A percentile compares a stretch with the other conserved stretches of the same genome.
phyloP scores from a whole-genome alignment of 2,329 filamentous ascomycete genomes.

The Colletotrichum sp. region DNA sequence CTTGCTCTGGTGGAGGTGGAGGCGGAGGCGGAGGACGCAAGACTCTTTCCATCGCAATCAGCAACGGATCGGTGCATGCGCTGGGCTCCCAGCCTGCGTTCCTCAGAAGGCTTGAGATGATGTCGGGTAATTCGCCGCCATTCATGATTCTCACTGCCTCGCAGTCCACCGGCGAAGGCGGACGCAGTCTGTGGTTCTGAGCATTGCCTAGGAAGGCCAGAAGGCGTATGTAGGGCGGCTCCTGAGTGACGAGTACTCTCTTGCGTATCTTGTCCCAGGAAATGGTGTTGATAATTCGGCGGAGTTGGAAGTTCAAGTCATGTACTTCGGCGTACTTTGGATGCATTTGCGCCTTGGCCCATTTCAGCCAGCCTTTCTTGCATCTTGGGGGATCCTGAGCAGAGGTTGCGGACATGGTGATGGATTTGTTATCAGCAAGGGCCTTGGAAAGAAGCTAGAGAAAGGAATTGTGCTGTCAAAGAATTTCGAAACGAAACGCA shows the following conservation, averaged over 20 bases:
- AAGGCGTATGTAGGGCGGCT: background rate
- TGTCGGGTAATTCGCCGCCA: background rate
- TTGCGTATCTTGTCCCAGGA: background rate
- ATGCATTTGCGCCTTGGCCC: background rate
- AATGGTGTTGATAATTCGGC: background rate
- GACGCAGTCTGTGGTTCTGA: background rate
- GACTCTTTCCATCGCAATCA: background rate
- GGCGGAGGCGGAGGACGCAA: background rate
- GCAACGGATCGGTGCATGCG: background rate
- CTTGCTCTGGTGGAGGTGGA: background rate
- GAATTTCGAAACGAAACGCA: background rate
- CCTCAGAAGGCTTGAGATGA: background rate
- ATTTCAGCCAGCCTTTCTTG: background rate
- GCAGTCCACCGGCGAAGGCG: background rate
- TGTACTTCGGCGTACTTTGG: background rate
- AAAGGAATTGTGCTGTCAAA: background rate
- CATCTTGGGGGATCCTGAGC: background rate
- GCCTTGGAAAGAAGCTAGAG: fast-evolving
- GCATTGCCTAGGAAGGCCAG: background rate
- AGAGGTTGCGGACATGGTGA: background rate
- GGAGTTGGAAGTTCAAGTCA: background rate
- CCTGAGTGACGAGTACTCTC: background rate
- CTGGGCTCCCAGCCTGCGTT: background rate
- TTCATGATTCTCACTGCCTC: background rate
- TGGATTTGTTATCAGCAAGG: background rate